Conservation (phyloP, 2,329 filamentous ascomycete species). For the Pseudogymnoascus verrucosus region DNA sequence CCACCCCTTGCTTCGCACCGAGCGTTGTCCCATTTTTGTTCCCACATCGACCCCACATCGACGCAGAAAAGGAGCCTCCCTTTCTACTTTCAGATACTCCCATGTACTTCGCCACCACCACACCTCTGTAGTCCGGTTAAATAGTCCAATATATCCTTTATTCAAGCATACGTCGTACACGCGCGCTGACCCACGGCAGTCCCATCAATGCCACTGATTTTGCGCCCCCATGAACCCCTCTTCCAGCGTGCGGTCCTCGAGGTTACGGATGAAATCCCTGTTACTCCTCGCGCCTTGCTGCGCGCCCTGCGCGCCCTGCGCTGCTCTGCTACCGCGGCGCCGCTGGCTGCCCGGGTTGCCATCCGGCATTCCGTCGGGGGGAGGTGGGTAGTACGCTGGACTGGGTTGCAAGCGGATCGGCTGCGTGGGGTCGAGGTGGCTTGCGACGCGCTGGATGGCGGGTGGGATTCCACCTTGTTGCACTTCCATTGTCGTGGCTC, state of each 20-base stretch:
- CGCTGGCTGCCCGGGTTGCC: conserved; percentile 51
- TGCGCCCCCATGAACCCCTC: conserved; percentile 72
- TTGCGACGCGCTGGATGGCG: conserved; percentile 88
- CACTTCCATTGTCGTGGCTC: conserved; percentile 93
- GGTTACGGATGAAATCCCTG: conserved; percentile 85
- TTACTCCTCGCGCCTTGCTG: conserved; percentile 47
- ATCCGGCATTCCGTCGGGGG: conserved; percentile 70
- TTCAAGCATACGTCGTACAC: conserved; percentile 2
- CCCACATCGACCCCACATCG: background rate
- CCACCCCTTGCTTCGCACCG: background rate
- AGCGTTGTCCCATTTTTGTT: background rate
- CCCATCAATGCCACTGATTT: conserved; percentile 57
- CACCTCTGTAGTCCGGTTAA: background rate
- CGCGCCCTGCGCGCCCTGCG: conserved; percentile 40
- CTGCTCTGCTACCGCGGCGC: conserved; percentile 65
- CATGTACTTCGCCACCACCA: background rate
- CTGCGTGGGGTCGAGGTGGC: conserved; percentile 87
- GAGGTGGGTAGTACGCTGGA: conserved; percentile 93
- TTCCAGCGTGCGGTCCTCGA: conserved; percentile 90
- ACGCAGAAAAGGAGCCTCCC: background rate
- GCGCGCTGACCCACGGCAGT: background rate
- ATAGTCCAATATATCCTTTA: conserved; percentile 8
- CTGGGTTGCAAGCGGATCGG: conserved; percentile 92
- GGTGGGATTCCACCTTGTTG: conserved; percentile 88
- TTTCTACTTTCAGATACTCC: conserved; percentile 1